Percentiles rank a stretch among this genome's conserved stretches.
Evolutionary conservation across 177 flowering plant genomes (phyloP).

Genomic region (Telopea speciosissima): DNA sequence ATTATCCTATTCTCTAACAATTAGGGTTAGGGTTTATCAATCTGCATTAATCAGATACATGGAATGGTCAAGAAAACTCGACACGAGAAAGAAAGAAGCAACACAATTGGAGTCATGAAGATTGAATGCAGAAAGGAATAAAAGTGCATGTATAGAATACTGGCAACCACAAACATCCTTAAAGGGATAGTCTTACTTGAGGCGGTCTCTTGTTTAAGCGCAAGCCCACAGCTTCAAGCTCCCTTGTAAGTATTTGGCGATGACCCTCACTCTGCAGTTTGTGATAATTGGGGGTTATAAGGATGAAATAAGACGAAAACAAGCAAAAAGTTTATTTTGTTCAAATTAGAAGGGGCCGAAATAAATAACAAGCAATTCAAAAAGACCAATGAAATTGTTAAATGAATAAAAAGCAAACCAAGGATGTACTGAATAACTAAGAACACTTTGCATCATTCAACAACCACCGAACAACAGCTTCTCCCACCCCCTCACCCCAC

Average conservation of each 20-base stretch:
- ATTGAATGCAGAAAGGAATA: not conserved
- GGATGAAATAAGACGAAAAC: not conserved
- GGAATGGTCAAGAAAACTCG: not conserved
- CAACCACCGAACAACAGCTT: too few species aligned
- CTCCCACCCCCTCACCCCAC: too few species aligned
- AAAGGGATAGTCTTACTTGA: constrained; percentile 48
- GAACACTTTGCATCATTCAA: too few species aligned
- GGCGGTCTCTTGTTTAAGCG: constrained; percentile 95
- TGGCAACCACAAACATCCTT: not conserved
- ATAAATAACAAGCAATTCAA: not conserved
- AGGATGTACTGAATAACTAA: not conserved
- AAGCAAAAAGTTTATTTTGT: not conserved
- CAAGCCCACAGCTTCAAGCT: constrained; percentile 98
- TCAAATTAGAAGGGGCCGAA: not conserved
- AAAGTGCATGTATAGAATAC: not conserved
- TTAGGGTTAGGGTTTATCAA: too few species aligned
- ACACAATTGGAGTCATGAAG: not conserved
- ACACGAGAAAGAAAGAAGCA: not conserved
- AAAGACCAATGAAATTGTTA: not conserved
- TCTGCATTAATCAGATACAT: too few species aligned
- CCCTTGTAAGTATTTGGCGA: constrained; percentile 91
- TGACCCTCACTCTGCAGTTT: constrained; percentile 91
- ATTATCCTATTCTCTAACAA: too few species aligned
- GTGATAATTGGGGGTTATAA: not conserved
- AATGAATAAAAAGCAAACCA: not conserved